These are phyloP conservation scores for Clonostachys solani DNA, from an alignment of 2,329 filamentous ascomycete species.

Conservation along the genomic window DNA sequence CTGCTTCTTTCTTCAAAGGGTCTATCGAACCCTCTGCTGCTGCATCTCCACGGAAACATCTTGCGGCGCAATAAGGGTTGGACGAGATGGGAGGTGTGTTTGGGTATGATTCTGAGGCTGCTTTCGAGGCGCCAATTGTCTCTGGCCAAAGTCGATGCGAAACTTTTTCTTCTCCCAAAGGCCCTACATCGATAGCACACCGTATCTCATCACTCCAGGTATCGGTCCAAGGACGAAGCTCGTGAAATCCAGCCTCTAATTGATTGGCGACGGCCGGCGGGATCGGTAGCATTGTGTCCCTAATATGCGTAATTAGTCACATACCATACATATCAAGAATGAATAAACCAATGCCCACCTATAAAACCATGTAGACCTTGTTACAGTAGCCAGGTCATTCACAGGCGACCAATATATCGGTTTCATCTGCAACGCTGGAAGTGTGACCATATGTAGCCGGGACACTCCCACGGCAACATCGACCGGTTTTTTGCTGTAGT, in stretches of 20 bases:
- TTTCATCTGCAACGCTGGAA: conserved; percentile 83
- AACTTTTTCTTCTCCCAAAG: conserved; percentile 87
- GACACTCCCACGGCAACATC: conserved; percentile 85
- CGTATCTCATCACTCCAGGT: conserved; percentile 91
- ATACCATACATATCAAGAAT: not conserved
- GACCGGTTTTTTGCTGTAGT: conserved; percentile 18
- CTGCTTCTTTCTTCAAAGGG: conserved; percentile 19
- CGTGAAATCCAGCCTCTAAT: conserved; percentile 84
- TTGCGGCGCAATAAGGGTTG: conserved; percentile 55
- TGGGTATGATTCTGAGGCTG: conserved; percentile 5
- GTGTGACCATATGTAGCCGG: conserved; percentile 81
- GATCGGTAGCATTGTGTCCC: conserved; percentile 86
- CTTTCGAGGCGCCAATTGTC: conserved; percentile 2
- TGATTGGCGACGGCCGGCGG: conserved; percentile 85
- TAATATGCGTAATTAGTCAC: conserved; percentile 8
- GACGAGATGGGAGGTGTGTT: conserved; percentile 39
- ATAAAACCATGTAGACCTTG: conserved; percentile 95
- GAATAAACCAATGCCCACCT: conserved; percentile 34
- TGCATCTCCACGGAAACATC: conserved; percentile 56
- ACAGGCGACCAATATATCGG: conserved; percentile 98
- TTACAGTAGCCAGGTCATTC: conserved; percentile 79
- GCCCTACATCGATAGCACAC: conserved; percentile 86
- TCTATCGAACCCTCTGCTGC: conserved; percentile 48
- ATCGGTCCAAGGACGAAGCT: conserved; percentile 82
- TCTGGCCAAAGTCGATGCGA: conserved; percentile 75